Percentiles rank a stretch among this genome's conserved stretches.
Conservation (phyloP, 352 stramenopile genomes). For the Pythium insidiosum region DNA sequence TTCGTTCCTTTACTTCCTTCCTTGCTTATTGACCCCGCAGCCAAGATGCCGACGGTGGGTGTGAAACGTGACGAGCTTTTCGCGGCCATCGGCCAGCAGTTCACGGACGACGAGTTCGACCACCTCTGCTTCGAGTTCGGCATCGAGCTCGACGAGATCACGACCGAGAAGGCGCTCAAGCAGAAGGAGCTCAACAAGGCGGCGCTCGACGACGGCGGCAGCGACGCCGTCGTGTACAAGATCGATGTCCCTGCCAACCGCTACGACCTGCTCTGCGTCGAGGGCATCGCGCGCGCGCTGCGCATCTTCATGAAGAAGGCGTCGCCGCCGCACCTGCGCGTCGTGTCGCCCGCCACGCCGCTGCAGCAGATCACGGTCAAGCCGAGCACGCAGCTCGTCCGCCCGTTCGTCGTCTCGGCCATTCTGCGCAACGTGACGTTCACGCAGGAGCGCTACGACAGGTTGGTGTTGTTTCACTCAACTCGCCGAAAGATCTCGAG, state of each 20-base stretch:
- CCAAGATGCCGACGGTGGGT: slow-evolving; percentile 96
- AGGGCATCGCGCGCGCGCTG: slow-evolving; percentile 95
- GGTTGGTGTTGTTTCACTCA: slow-evolving; percentile 7
- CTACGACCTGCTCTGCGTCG: slow-evolving; percentile 99
- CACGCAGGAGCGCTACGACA: slow-evolving; percentile 94
- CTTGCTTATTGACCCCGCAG: no score
- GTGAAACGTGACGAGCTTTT: slow-evolving; percentile 98
- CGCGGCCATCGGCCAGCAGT: slow-evolving; percentile 93
- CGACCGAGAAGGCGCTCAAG: slow-evolving; percentile 83
- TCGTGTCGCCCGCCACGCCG: slow-evolving; percentile 38
- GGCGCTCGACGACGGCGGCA: slow-evolving; percentile 45
- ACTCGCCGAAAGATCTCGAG: neutral
- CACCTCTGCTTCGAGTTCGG: slow-evolving; percentile 99
- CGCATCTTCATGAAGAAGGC: slow-evolving; percentile 97
- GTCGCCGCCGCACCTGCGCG: slow-evolving; percentile 80
- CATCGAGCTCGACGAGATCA: slow-evolving; percentile 95
- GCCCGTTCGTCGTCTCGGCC: slow-evolving; percentile 97
- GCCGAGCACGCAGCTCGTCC: slow-evolving; percentile 79
- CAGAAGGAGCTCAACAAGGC: slow-evolving; percentile 70
- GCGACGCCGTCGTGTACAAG: slow-evolving; percentile 97
- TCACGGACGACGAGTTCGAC: slow-evolving; percentile 99
- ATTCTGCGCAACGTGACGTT: slow-evolving; percentile 96
- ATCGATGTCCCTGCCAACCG: slow-evolving; percentile 99
- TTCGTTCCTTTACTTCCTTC: no score
- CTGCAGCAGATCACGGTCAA: slow-evolving; percentile 87